Conservation (phyloP, 352 stramenopile genomes). For the Saprolegnia parasitica region DNA sequence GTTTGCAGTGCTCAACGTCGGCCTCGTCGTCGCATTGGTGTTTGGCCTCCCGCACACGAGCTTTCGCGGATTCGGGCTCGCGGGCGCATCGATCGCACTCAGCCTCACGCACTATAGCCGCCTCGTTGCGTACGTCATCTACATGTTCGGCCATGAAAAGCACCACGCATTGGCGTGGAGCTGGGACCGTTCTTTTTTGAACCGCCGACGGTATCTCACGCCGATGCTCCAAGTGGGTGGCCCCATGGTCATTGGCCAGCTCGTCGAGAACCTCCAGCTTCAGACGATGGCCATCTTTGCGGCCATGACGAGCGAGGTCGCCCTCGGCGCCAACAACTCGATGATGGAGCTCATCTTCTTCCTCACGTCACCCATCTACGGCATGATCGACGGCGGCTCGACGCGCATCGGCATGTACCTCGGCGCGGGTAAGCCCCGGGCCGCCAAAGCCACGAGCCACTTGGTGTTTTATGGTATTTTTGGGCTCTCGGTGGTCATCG, state of each 20-base stretch:
- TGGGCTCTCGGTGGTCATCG: slow-evolving; percentile 43
- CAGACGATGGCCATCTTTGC: slow-evolving; percentile 72
- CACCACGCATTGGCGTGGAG: slow-evolving; percentile 42
- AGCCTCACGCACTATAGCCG: slow-evolving; percentile 45
- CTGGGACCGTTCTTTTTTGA: slow-evolving; percentile 49
- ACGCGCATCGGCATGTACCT: slow-evolving; percentile 61
- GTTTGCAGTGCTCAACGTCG: slow-evolving; percentile 54
- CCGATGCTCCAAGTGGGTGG: slow-evolving; percentile 51
- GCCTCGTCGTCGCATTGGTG: slow-evolving; percentile 56
- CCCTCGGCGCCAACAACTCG: slow-evolving; percentile 69
- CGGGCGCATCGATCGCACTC: slow-evolving; percentile 46
- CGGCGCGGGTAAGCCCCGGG: slow-evolving; percentile 38
- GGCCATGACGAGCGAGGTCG: slow-evolving; percentile 55
- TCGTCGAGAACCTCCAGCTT: slow-evolving; percentile 79
- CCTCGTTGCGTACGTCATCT: slow-evolving; percentile 50
- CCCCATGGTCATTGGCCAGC: slow-evolving; percentile 45
- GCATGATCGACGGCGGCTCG: slow-evolving; percentile 56
- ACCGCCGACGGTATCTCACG: slow-evolving; percentile 41
- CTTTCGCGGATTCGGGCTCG: slow-evolving; percentile 65
- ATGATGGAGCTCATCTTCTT: slow-evolving; percentile 88
- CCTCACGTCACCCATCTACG: slow-evolving; percentile 64
- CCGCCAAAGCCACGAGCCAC: slow-evolving; percentile 49
- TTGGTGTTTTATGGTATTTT: slow-evolving; percentile 48
- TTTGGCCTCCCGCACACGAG: slow-evolving; percentile 54
- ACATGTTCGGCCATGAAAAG: slow-evolving; percentile 61